Evolutionary conservation across 140 eudicot genomes (phyloP).

Genomic region (Anethum foeniculum): DNA sequence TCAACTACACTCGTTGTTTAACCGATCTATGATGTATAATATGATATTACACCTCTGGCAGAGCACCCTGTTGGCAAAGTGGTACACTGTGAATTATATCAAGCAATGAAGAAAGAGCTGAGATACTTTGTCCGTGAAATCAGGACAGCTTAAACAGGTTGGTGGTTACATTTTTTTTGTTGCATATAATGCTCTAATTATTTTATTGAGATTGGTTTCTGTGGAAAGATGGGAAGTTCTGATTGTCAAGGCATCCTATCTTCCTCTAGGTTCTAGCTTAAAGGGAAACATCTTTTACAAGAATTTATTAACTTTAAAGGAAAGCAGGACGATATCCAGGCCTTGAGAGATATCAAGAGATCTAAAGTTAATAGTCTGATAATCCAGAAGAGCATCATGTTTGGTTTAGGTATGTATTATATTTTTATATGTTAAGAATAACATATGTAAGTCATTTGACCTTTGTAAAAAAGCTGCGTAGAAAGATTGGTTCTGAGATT

Average conservation of each 20-base stretch:
- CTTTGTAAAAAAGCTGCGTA: not conserved
- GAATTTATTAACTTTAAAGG: constrained; percentile 92
- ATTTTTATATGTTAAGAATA: not conserved
- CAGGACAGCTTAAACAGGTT: constrained; percentile 60
- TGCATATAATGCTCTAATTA: not conserved
- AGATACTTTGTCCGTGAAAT: constrained; percentile 74
- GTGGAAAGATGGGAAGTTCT: not conserved
- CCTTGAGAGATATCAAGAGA: constrained; percentile 60
- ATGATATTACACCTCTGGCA: constrained; percentile 29
- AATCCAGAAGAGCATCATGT: constrained; percentile 76
- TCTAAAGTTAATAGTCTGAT: constrained; percentile 64
- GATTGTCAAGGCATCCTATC: not conserved
- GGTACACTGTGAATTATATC: constrained; percentile 32
- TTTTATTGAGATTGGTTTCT: not conserved
- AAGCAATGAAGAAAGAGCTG: constrained; percentile 64
- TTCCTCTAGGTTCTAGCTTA: constrained; percentile 72
- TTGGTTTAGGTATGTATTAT: constrained; percentile 63
- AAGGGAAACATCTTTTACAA: constrained; percentile 55
- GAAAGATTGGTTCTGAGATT: not conserved
- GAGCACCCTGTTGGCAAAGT: constrained; percentile 53
- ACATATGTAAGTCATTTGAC: not conserved
- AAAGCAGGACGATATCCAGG: constrained; percentile 62
- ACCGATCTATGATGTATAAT: no score
- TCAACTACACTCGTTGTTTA: no score
- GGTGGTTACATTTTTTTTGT: constrained; percentile 6